Percentiles rank a stretch among this genome's conserved stretches.
Conservation (phyloP, 2,329 filamentous ascomycete species). For the Botrytis porri region DNA sequence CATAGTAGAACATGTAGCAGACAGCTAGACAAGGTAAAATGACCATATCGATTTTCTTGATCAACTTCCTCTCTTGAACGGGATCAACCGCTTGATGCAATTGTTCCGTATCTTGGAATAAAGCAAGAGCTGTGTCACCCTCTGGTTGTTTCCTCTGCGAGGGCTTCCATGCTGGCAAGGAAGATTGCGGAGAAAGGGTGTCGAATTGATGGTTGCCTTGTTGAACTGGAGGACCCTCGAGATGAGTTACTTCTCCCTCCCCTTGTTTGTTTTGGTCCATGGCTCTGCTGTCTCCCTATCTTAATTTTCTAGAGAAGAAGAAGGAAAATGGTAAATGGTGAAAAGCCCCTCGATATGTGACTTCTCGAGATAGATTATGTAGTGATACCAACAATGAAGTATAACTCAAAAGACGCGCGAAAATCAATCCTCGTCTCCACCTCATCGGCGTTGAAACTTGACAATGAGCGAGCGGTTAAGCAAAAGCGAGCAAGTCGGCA, state of each 20-base stretch:
- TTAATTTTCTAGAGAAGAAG: neutral
- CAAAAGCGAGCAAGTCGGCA: neutral
- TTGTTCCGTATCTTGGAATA: constrained; percentile 2
- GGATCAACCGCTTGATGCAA: constrained; percentile 3
- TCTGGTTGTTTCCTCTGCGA: neutral
- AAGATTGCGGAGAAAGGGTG: neutral
- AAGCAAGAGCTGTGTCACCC: constrained; percentile 3
- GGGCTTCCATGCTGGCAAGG: neutral
- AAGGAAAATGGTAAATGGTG: neutral
- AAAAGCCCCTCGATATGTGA: neutral
- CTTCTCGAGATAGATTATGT: neutral
- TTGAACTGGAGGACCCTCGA: neutral
- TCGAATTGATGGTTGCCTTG: neutral
- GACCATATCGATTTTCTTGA: constrained; percentile 13
- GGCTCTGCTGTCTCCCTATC: neutral
- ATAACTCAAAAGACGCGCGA: neutral
- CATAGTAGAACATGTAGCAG: constrained; percentile 11
- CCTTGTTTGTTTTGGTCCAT: neutral
- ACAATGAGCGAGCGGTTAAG: neutral
- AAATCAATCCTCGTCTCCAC: neutral
- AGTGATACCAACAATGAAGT: neutral
- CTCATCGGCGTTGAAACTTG: neutral
- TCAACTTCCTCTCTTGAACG: neutral
- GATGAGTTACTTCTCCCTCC: neutral
- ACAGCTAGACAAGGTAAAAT: constrained; percentile 13